These are phyloP conservation scores for Paradendryphiella salina DNA, from an alignment of 2,329 filamentous ascomycete species.

Conservation along the genomic window DNA sequence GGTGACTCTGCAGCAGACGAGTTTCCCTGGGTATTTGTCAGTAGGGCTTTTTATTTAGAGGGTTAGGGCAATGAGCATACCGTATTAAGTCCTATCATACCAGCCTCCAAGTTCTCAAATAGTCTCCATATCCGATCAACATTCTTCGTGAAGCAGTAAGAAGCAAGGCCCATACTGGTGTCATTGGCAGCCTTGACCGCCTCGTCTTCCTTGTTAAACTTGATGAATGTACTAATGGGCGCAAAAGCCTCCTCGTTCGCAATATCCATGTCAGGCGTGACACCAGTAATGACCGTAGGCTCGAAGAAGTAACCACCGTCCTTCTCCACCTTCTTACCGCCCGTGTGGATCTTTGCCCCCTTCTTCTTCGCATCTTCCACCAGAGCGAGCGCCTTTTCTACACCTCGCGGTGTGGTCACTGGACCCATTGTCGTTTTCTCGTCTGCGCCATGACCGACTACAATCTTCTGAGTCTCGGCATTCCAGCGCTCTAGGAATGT, in stretches of 20 bases:
- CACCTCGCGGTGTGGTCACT: conserved; percentile 59
- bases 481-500: conserved; percentile 60
- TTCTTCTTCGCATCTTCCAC: conserved; percentile 66
- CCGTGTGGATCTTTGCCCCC: conserved; percentile 66
- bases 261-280: conserved; percentile 61
- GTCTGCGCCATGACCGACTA: conserved; percentile 64
- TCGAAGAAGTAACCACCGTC: conserved; percentile 68
- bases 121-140: conserved; percentile 67
- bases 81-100: conserved; percentile 71
- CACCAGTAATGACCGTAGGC: conserved; percentile 65
- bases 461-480: conserved; percentile 57
- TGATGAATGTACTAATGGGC: conserved; percentile 65
- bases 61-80: conserved; percentile 36
- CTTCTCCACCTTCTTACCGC: conserved; percentile 56
- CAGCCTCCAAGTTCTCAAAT: conserved; percentile 68
- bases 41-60: not conserved
- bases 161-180: conserved; percentile 66
- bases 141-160: conserved; percentile 70
- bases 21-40: conserved; percentile 52
- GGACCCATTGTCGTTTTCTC: conserved; percentile 63
- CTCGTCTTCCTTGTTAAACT: conserved; percentile 68
- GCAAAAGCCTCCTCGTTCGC: conserved; percentile 66
- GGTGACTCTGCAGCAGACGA: conserved; percentile 67
- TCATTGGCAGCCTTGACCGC: conserved; percentile 63
- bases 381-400: conserved; percentile 62